These are phyloP conservation scores for Jasminum sambac DNA, from an alignment of 257 asterid species.

Conservation along the genomic window DNA sequence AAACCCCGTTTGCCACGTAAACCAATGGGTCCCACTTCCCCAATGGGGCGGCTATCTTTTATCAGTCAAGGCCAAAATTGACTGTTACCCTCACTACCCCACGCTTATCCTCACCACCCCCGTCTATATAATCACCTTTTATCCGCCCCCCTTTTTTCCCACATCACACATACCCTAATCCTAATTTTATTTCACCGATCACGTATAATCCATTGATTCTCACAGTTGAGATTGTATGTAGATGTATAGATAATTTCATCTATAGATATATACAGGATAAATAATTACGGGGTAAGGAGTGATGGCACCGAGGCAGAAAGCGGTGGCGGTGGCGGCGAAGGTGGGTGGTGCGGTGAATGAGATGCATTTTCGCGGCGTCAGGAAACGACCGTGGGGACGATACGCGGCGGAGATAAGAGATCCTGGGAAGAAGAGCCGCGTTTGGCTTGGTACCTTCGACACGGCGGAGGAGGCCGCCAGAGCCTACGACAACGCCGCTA, in stretches of 20 bases:
- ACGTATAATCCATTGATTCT: too few species aligned
- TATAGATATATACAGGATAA: neutral
- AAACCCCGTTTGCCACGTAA: constrained; percentile 16
- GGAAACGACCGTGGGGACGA: constrained; percentile 67
- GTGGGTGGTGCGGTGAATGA: constrained; percentile 3
- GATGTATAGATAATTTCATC: neutral
- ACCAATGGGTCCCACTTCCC: neutral
- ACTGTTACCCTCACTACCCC: neutral
- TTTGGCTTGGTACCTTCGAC: constrained; percentile 67
- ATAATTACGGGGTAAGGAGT: neutral
- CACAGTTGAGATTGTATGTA: too few species aligned
- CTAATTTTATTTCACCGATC: too few species aligned
- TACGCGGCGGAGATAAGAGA: constrained; percentile 69
- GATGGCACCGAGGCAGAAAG: constrained; percentile 37
- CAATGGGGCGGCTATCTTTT: constrained; percentile 5
- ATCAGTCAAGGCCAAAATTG: constrained; percentile 1
- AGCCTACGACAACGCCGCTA: constrained; percentile 64
- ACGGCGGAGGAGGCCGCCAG: constrained; percentile 68
- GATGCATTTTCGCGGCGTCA: constrained; percentile 52
- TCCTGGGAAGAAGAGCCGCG: constrained; percentile 53
- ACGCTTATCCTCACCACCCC: neutral
- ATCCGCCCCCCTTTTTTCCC: neutral
- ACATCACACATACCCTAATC: neutral
- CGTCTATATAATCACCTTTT: neutral
- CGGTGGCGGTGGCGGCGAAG: constrained; percentile 25